Evolutionary conservation across 2,329 filamentous ascomycete species (phyloP).

Genomic region (Neopestalotiopsis clavispora): DNA sequence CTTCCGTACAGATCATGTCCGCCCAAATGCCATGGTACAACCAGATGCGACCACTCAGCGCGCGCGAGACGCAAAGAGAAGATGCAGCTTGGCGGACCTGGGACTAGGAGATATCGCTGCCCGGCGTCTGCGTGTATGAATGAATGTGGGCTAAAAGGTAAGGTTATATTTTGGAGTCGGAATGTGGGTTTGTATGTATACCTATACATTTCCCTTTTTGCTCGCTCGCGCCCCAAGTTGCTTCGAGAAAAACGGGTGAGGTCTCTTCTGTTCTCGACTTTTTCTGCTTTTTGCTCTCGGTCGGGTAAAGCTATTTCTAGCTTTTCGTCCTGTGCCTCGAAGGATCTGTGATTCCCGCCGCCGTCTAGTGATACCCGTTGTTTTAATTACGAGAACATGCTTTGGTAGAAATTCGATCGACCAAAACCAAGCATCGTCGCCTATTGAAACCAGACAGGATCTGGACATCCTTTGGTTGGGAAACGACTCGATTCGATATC

Average conservation of each 20-base stretch:
- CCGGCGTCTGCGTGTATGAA: neutral
- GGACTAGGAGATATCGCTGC: neutral
- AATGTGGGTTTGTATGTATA: neutral
- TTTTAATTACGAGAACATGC: slow-evolving; percentile 11
- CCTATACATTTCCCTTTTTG: slow-evolving; percentile 8
- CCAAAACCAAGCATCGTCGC: slow-evolving; percentile 14
- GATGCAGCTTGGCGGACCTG: neutral
- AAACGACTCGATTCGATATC: neutral
- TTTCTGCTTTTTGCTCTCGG: neutral
- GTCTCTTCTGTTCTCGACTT: slow-evolving; percentile 3
- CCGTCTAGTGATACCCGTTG: neutral
- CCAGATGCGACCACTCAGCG: slow-evolving; percentile 10
- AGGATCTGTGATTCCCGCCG: slow-evolving; percentile 8
- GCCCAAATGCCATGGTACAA: neutral
- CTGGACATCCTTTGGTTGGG: neutral
- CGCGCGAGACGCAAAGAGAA: slow-evolving; percentile 5
- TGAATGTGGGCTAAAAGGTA: neutral
- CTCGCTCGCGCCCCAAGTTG: slow-evolving; percentile 2
- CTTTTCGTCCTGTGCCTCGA: neutral
- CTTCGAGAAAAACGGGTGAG: neutral
- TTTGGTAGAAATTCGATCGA: slow-evolving; percentile 21
- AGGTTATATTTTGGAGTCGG: slow-evolving; percentile 3
- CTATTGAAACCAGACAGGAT: neutral
- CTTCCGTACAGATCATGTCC: neutral
- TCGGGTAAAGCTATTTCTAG: slow-evolving; percentile 1